Conservation (phyloP, 768 basidiomycete genomes). For the Cyathus striatus region DNA sequence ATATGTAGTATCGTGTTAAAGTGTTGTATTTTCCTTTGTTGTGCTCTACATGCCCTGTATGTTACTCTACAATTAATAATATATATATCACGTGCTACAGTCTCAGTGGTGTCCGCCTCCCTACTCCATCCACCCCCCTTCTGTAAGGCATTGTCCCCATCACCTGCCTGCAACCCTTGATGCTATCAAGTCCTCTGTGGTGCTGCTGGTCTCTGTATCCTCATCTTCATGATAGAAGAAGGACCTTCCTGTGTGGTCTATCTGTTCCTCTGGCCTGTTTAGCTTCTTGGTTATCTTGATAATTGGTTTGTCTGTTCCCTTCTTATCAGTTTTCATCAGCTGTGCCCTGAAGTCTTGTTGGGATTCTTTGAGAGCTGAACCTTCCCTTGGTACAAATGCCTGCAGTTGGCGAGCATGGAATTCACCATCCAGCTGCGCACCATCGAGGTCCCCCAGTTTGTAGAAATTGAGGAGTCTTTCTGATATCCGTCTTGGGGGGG, state of each 20-base stretch:
- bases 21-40: too few species aligned
- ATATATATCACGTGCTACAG: too few species aligned
- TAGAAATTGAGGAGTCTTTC: constrained; percentile 14
- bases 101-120: background rate
- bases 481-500: constrained; percentile 11
- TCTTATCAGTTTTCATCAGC: background rate
- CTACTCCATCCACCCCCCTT: constrained; percentile 2
- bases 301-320: background rate
- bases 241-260: background rate
- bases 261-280: background rate
- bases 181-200: constrained; percentile 10
- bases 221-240: background rate
- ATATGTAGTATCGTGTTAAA: too few species aligned
- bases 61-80: too few species aligned
- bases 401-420: constrained; percentile 12
- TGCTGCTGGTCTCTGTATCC: background rate
- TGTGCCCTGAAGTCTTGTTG: constrained; percentile 1
- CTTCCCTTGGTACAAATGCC: constrained; percentile 12
- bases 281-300: background rate
- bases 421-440: constrained; percentile 5
- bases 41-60: too few species aligned
- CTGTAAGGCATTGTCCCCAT: background rate
- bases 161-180: background rate
- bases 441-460: constrained; percentile 12
- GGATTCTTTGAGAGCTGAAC: constrained; percentile 10